Evolutionary conservation across 2,329 filamentous ascomycete species (phyloP).

Genomic region (Penicillium sclerotiorum): DNA sequence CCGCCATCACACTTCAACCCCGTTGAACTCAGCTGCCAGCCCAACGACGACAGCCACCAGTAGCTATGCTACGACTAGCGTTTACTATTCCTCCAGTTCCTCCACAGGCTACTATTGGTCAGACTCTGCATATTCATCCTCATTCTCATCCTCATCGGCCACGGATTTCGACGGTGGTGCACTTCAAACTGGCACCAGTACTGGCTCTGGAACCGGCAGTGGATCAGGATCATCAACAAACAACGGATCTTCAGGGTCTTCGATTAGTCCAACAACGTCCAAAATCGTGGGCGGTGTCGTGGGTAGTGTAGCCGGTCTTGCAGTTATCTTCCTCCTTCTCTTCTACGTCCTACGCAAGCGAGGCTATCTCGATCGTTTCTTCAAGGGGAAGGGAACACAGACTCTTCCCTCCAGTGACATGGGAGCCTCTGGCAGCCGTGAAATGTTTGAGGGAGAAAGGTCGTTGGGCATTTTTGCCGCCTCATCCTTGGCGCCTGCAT

Average conservation of each 20-base stretch:
- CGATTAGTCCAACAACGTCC: constrained; percentile 44
- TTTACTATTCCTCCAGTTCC: constrained; percentile 4
- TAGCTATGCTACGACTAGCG: neutral
- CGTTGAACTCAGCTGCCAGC: constrained; percentile 6
- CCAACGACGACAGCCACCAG: constrained; percentile 2
- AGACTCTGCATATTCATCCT: neutral
- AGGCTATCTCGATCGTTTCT: constrained; percentile 42
- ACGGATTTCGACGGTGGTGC: neutral
- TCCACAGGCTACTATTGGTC: constrained; percentile 2
- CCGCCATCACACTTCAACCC: constrained; percentile 14
- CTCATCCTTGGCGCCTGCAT: constrained; percentile 40
- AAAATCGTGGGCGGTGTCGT: constrained; percentile 65
- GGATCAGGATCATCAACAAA: constrained; percentile 14
- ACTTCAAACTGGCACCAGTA: constrained; percentile 5
- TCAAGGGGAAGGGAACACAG: constrained; percentile 19
- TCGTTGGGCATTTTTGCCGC: constrained; percentile 43
- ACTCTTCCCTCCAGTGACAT: constrained; percentile 30
- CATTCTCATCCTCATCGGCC: constrained; percentile 6
- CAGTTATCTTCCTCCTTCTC: constrained; percentile 49
- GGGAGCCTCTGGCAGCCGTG: constrained; percentile 17
- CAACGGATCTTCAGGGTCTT: constrained; percentile 8
- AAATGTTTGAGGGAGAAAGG: constrained; percentile 41
- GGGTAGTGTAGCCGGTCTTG: constrained; percentile 61
- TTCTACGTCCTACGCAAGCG: constrained; percentile 50
- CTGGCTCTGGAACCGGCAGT: constrained; percentile 2